Conservation (phyloP, 306 rosid genomes). For the Rubus idaeus region DNA sequence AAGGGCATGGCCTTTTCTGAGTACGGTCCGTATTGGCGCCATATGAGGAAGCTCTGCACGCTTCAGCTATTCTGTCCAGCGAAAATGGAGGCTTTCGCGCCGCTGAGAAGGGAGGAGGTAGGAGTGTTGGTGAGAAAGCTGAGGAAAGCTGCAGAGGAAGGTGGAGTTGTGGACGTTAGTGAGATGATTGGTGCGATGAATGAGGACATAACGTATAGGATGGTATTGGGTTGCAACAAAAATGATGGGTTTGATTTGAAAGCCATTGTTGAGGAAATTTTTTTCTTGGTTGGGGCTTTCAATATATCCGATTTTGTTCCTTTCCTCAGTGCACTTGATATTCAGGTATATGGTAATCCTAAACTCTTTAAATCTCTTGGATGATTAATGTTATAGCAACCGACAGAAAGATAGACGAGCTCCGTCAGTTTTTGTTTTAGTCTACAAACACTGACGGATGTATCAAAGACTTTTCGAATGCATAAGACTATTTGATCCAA, state of each 20-base stretch:
- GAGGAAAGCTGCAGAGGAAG: conserved; percentile 1
- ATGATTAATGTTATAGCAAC: no score
- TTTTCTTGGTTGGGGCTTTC: conserved; percentile 27
- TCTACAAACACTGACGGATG: no score
- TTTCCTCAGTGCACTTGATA: conserved; percentile 31
- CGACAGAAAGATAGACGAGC: no score
- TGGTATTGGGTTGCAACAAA: not conserved
- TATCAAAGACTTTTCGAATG: no score
- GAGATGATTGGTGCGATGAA: conserved; percentile 2
- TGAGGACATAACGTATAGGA: conserved; percentile 8
- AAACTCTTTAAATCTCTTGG: not conserved
- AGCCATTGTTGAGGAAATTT: conserved; percentile 8
- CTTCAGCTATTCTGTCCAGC: conserved; percentile 23
- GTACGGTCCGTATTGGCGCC: conserved; percentile 38
- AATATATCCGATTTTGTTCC: conserved; percentile 41
- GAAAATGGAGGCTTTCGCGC: not conserved
- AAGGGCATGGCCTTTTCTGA: conserved; percentile 23
- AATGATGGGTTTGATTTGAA: conserved; percentile 27
- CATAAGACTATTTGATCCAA: no score
- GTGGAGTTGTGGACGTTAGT: conserved; percentile 32
- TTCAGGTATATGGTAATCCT: conserved; percentile 27
- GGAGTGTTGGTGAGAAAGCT: not conserved
- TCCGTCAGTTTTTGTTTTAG: no score
- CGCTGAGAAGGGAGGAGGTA: conserved; percentile 8
- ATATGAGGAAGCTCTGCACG: conserved; percentile 32